Conservation (phyloP, 83 land plant species). For the Picea abies region DNA sequence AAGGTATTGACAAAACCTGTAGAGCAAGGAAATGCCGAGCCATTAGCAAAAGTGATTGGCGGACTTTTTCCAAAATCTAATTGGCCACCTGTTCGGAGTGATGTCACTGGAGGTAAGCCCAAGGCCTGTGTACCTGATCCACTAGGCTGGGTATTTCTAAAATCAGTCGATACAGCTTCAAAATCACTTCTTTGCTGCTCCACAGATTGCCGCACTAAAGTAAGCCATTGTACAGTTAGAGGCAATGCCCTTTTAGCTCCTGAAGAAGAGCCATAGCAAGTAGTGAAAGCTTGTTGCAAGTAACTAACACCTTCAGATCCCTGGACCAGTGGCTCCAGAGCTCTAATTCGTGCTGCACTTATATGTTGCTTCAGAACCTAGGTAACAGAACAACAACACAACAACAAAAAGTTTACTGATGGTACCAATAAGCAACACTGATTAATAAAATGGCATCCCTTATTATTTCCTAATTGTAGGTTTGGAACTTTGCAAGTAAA, state of each 20-base stretch:
- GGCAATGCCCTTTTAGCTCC: slow-evolving; percentile 45
- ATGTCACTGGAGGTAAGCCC: slow-evolving; percentile 45
- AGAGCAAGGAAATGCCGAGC: background rate
- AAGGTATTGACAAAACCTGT: slow-evolving; percentile 1
- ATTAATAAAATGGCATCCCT: background rate
- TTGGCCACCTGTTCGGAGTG: slow-evolving; percentile 77
- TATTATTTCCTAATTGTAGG: background rate
- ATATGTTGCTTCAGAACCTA: slow-evolving; percentile 42
- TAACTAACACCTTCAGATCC: slow-evolving; percentile 85
- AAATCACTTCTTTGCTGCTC: slow-evolving; percentile 69
- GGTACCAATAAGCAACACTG: too few relatives aligned
- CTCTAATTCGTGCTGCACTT: slow-evolving; percentile 69
- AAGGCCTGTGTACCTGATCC: slow-evolving; percentile 14
- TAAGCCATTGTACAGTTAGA: slow-evolving; percentile 63
- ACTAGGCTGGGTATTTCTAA: slow-evolving; percentile 24
- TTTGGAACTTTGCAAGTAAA: background rate
- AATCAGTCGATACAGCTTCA: slow-evolving; percentile 37
- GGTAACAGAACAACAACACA: background rate
- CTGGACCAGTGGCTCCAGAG: slow-evolving; percentile 79
- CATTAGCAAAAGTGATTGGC: background rate
- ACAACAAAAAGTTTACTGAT: background rate
- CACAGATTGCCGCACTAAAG: slow-evolving; percentile 23
- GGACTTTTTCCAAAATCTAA: background rate
- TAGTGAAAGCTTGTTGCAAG: slow-evolving; percentile 75
- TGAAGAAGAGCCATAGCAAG: slow-evolving; percentile 60